Evolutionary conservation across 305 asterid species (phyloP).

Genomic region (Stenogyne calaminthoides): DNA sequence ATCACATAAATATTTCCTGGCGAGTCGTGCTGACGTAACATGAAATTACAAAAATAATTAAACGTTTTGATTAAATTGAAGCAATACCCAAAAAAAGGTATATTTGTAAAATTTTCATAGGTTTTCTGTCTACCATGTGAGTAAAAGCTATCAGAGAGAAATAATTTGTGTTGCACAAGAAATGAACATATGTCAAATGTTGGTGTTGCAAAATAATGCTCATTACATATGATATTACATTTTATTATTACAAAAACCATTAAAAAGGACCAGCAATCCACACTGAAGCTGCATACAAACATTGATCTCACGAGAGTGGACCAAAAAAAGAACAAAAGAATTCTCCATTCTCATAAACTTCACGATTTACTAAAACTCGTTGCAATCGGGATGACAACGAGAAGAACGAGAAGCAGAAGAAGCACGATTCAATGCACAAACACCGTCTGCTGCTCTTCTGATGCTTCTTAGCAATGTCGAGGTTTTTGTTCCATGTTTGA

Average conservation of each 20-base stretch:
- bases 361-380: conserved; percentile 66
- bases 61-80: too few species aligned
- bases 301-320: conserved; percentile 30
- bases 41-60: too few species aligned
- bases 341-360: not conserved
- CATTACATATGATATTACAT: not conserved
- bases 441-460: conserved; percentile 84
- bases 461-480: conserved; percentile 64
- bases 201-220: too few species aligned
- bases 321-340: conserved; percentile 23
- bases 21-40: too few species aligned
- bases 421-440: conserved; percentile 62
- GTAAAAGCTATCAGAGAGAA: too few species aligned
- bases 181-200: too few species aligned
- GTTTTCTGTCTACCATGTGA: too few species aligned
- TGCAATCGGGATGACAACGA: conserved; percentile 63
- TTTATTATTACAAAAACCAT: not conserved
- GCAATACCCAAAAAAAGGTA: too few species aligned
- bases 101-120: too few species aligned
- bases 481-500: conserved; percentile 68
- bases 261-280: not conserved
- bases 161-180: too few species aligned
- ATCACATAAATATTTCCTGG: too few species aligned
- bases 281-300: not conserved
- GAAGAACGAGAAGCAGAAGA: conserved; percentile 57